Evolutionary conservation across 345 rosid species (phyloP), one percentile per base, ranked within the genome.

Genomic region (Eucalyptus regnans): DNA sequence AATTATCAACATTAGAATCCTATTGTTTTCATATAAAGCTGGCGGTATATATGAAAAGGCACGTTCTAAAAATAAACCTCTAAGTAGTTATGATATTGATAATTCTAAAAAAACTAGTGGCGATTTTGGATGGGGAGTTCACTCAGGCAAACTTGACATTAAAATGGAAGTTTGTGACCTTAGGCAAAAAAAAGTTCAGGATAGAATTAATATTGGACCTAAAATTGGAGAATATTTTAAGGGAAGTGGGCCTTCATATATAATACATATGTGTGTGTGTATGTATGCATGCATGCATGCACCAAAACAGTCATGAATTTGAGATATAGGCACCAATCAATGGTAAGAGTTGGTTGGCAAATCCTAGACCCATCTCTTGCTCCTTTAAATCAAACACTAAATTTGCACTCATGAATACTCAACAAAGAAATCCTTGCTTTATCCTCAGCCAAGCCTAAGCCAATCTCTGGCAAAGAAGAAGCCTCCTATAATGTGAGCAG

Each of bases 201-300:
- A 33, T 18, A 68, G 12, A 68, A 68, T n/a, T n/a, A 64, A 64
- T 9, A 68, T 68, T 33, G n/a, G n/a, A n/a, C n/a, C n/a, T n/a
- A n/a, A n/a, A n/a, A n/a, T n/a, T n/a, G 33, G 37, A 68, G 80
- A 68, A 52, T 52, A 52, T 33, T 68, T 33, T 68, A 16, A 33
- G 25, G 44, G 80, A 17, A 17, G 41, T 68, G 22, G 44, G 23
- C 44, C 23, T 9, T 8, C 9, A 33, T 33, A 16, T 7, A 20
- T 52, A 18, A 52, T 7, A 52, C 23, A 14, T 5, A 52, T 11
- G 0, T 4, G 1, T 49, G 23, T 7, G 0, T 7, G 22, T 7
- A 0, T 18, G 9, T 51, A 0, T 51, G 20, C 1, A 3, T 51
- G 54, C 23, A 52, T 68, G 44, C 10, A 68, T 17, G 23, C 23